These are phyloP conservation scores for Cryphonectria carpinicola DNA, from an alignment of 2,329 filamentous ascomycete species.

Conservation along the genomic window DNA sequence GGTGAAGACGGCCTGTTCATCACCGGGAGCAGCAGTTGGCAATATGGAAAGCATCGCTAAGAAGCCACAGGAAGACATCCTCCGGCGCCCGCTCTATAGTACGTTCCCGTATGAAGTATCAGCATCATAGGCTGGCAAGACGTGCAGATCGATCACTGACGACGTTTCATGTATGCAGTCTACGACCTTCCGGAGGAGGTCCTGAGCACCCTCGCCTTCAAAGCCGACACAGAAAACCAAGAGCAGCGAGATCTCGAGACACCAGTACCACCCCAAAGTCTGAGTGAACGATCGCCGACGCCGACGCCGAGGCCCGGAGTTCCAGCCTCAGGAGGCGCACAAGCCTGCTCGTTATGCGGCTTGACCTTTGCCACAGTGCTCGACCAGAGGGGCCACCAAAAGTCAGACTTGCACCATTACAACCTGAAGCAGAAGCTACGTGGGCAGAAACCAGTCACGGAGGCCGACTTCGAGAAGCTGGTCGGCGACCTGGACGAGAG, in stretches of 20 bases:
- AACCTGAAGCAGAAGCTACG: conserved; percentile 92
- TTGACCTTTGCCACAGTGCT: conserved; percentile 71
- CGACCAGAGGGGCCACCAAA: conserved; percentile 84
- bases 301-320: conserved; percentile 31
- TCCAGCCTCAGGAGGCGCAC: conserved; percentile 60
- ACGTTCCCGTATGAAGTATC: conserved; percentile 26
- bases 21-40: not conserved
- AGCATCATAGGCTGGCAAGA: conserved; percentile 29
- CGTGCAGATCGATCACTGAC: conserved; percentile 31
- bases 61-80: conserved; percentile 47
- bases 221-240: conserved; percentile 45
- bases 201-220: conserved; percentile 67
- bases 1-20: not conserved
- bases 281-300: conserved; percentile 33
- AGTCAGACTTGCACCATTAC: conserved; percentile 90
- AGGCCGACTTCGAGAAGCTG: conserved; percentile 84
- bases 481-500: conserved; percentile 88
- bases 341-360: conserved; percentile 80
- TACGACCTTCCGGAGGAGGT: conserved; percentile 82
- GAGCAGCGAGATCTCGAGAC: conserved; percentile 42
- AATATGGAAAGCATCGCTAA: conserved; percentile 34
- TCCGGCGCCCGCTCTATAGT: conserved; percentile 58
- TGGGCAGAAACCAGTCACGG: conserved; percentile 71
- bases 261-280: conserved; percentile 29
- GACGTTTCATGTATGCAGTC: conserved; percentile 51